These are phyloP conservation scores for Hirschfeldia incana DNA, from an alignment of 345 rosid genomes.

Conservation along the genomic window DNA sequence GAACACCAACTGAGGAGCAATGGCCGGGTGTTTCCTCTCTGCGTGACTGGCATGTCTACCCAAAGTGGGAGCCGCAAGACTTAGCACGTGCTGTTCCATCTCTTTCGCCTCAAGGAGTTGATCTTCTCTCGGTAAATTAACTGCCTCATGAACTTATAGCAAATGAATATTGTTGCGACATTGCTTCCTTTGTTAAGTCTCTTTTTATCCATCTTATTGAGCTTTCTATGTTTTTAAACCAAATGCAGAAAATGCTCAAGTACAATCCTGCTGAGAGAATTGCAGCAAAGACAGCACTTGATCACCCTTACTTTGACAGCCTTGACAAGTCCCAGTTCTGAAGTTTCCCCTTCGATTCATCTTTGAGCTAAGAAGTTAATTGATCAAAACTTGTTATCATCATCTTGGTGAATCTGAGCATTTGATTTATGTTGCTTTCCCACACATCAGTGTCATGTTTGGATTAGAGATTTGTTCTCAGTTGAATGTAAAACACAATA, in stretches of 20 bases:
- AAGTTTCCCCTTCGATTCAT: slow-evolving; percentile 22
- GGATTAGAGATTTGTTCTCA: slow-evolving; percentile 9
- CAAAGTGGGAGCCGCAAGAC: slow-evolving; percentile 78
- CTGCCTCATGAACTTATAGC: background rate
- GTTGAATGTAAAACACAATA: background rate
- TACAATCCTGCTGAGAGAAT: slow-evolving; percentile 89
- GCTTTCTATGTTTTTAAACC: slow-evolving; percentile 9
- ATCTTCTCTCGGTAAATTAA: slow-evolving; percentile 67
- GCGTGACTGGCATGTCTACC: slow-evolving; percentile 94
- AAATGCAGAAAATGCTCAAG: slow-evolving; percentile 75
- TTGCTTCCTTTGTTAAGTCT: background rate
- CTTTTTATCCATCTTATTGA: background rate
- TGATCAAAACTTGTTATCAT: slow-evolving; percentile 37
- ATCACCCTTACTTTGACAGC: slow-evolving; percentile 85
- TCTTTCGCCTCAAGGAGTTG: slow-evolving; percentile 78
- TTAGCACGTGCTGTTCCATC: slow-evolving; percentile 72
- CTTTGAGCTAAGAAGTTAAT: background rate
- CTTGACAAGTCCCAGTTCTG: slow-evolving; percentile 94
- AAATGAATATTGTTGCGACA: background rate
- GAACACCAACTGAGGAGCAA: slow-evolving; percentile 83
- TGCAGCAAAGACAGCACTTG: slow-evolving; percentile 87
- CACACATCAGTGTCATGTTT: slow-evolving; percentile 11
- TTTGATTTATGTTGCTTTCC: background rate
- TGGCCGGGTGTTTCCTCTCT: slow-evolving; percentile 88
- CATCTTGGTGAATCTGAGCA: slow-evolving; percentile 50